phyloP scores from a whole-genome alignment of 2,329 filamentous ascomycete genomes.

The Aspergillus sp. region DNA sequence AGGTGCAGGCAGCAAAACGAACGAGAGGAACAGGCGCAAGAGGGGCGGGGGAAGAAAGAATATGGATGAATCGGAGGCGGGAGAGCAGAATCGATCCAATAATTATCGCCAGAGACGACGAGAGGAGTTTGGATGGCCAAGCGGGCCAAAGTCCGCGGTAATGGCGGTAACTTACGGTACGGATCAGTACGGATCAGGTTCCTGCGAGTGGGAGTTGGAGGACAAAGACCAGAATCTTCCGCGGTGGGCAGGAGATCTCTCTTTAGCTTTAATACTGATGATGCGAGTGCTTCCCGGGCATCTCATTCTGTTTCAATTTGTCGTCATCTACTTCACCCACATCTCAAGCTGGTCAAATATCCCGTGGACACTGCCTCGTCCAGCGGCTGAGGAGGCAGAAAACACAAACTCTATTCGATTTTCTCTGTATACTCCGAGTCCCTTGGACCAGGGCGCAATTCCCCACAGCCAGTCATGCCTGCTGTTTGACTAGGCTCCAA shows the following conservation, averaged over 20 bases:
- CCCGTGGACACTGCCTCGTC: neutral
- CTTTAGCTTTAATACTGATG: neutral
- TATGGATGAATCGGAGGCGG: constrained; percentile 16
- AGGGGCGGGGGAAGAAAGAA: constrained; percentile 3
- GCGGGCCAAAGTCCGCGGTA: constrained; percentile 8
- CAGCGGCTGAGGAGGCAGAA: neutral
- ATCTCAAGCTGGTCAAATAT: neutral
- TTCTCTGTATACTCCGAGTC: neutral
- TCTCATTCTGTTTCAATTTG: neutral
- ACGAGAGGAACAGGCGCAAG: constrained; percentile 1
- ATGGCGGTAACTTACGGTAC: constrained; percentile 4
- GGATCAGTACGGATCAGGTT: neutral
- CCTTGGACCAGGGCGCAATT: neutral
- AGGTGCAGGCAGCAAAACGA: neutral
- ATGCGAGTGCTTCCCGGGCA: neutral
- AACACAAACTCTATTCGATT: neutral
- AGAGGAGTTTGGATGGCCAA: constrained; percentile 4
- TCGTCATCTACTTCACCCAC: neutral
- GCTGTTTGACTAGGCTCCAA: neutral
- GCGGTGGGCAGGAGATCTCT: neutral
- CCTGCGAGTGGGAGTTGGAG: neutral
- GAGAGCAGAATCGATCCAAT: constrained; percentile 14
- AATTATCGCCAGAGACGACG: constrained; percentile 6
- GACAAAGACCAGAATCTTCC: neutral
- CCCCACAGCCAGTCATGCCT: neutral